Conservation (phyloP, 2,329 filamentous ascomycete genomes). For the Monosporascus sp. region DNA sequence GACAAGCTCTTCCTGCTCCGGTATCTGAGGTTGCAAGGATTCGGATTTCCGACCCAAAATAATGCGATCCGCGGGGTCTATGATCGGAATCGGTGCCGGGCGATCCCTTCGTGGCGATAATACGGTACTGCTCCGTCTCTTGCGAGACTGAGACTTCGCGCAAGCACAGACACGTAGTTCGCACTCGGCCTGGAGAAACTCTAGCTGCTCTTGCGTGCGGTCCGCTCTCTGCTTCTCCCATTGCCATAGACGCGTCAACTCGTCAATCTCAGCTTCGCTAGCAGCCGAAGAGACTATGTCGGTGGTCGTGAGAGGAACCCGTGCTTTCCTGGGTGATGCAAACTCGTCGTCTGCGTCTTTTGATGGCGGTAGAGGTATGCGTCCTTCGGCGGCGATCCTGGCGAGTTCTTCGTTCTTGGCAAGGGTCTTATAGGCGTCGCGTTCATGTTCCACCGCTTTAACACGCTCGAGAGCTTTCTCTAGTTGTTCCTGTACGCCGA, state of each 20-base stretch:
- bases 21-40: slow-evolving; percentile 22
- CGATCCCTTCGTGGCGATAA: slow-evolving; percentile 31
- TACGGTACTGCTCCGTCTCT: slow-evolving; percentile 21
- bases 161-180: slow-evolving; percentile 62
- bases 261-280: slow-evolving; percentile 54
- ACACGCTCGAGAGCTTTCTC: slow-evolving; percentile 57
- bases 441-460: slow-evolving; percentile 65
- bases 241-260: slow-evolving; percentile 45
- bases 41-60: slow-evolving; percentile 33
- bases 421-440: slow-evolving; percentile 66
- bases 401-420: slow-evolving; percentile 69
- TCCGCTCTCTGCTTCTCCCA: slow-evolving; percentile 60
- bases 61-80: slow-evolving; percentile 36
- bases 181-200: slow-evolving; percentile 73
- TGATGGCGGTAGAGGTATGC: slow-evolving; percentile 55
- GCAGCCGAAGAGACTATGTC: slow-evolving; percentile 50
- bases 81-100: slow-evolving; percentile 27
- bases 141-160: slow-evolving; percentile 33
- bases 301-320: slow-evolving; percentile 41
- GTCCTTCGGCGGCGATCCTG: slow-evolving; percentile 66
- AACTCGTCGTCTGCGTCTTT: slow-evolving; percentile 54
- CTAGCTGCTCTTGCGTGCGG: slow-evolving; percentile 65
- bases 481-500: slow-evolving; percentile 61
- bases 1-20: slow-evolving; percentile 15
- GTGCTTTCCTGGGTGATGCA: slow-evolving; percentile 52